Conservation (phyloP, 805 yeast genomes). For the Ogataea allantospora region DNA sequence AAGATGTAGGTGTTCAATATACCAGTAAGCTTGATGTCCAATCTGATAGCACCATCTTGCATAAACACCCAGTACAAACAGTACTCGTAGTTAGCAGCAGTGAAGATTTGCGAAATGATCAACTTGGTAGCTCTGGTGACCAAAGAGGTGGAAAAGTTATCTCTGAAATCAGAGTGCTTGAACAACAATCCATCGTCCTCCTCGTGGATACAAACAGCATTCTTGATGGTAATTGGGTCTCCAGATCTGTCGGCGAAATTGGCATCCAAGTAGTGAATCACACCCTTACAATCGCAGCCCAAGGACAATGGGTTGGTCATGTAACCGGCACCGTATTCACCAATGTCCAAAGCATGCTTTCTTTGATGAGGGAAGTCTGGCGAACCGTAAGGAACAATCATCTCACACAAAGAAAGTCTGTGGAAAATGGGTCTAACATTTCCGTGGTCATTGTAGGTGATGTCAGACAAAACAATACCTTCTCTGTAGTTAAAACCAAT, state of each 20-base stretch:
- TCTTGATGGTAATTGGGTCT: conserved; percentile 66
- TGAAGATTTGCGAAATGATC: conserved; percentile 75
- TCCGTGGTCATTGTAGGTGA: conserved; percentile 74
- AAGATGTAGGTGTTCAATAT: conserved; percentile 71
- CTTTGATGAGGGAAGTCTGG: conserved; percentile 82
- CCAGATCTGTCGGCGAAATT: conserved; percentile 67
- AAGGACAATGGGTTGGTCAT: conserved; percentile 76
- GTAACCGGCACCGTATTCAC: conserved; percentile 86
- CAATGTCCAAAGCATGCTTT: conserved; percentile 83
- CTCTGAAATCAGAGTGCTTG: conserved; percentile 85
- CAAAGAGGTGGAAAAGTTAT: conserved; percentile 69
- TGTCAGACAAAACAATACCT: conserved; percentile 75
- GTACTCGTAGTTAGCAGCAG: conserved; percentile 86
- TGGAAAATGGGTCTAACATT: conserved; percentile 72
- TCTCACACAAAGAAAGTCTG: conserved; percentile 73
- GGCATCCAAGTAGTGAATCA: conserved; percentile 80
- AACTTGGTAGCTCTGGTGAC: conserved; percentile 74
- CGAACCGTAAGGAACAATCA: conserved; percentile 83
- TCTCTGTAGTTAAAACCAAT: conserved; percentile 85
- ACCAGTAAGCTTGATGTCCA: conserved; percentile 79
- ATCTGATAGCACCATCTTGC: conserved; percentile 80
- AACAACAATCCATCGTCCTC: conserved; percentile 78
- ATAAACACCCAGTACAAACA: conserved; percentile 80
- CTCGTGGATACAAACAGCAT: conserved; percentile 82
- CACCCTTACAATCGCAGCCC: conserved; percentile 87